Conservation (phyloP, 2,329 filamentous ascomycete genomes). For the Celoporthe dispersa region DNA sequence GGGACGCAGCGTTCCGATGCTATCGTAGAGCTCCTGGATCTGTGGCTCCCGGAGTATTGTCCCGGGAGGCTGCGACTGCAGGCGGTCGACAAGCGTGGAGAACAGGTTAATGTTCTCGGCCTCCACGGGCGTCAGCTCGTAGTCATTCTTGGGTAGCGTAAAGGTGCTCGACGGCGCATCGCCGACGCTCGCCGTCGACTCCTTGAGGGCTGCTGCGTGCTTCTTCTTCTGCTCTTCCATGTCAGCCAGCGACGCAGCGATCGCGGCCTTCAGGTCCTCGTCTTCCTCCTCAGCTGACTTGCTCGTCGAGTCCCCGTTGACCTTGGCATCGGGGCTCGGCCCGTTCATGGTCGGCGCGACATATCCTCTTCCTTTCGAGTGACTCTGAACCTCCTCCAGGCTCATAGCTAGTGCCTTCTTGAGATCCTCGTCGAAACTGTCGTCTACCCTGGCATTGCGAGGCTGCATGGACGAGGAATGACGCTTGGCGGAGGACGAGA, state of each 20-base stretch:
- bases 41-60: constrained; percentile 97
- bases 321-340: constrained; percentile 38
- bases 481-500: constrained; percentile 60
- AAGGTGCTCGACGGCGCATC: constrained; percentile 56
- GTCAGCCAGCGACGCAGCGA: constrained; percentile 90
- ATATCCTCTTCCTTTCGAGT: constrained; percentile 66
- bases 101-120: constrained; percentile 98
- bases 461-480: constrained; percentile 80
- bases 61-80: constrained; percentile 93
- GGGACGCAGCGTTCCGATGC: constrained; percentile 88
- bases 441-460: constrained; percentile 83
- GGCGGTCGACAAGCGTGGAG: constrained; percentile 86
- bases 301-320: constrained; percentile 43
- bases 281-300: constrained; percentile 76
- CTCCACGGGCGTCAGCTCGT: constrained; percentile 90
- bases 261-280: constrained; percentile 89
- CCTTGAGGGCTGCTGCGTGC: constrained; percentile 81
- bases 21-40: constrained; percentile 97
- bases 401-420: constrained; percentile 97
- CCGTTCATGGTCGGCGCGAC: constrained; percentile 59
- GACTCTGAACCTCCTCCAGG: constrained; percentile 84
- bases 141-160: constrained; percentile 81
- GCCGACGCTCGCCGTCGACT: constrained; percentile 59
- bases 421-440: constrained; percentile 91
- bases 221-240: constrained; percentile 98